Evolutionary conservation across 345 rosid genomes (phyloP), one percentile per base, ranked within the genome.

Genomic region (Limnanthes douglasii): DNA sequence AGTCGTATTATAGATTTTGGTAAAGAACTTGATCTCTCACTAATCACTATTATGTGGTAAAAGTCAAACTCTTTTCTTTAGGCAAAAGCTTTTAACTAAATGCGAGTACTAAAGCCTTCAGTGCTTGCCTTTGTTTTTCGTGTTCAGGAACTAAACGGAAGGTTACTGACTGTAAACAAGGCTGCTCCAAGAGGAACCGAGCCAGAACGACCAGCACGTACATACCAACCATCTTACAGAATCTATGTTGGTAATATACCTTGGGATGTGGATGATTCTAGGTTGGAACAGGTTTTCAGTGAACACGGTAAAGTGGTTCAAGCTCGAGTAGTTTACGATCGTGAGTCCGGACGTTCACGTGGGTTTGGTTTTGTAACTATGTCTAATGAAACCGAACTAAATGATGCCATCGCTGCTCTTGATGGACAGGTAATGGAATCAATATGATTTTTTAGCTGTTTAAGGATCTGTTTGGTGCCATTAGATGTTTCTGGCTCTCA

Each of bases 311-410:
- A 77, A 62, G 88, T 82, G 26, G 53, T 60, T 18, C 62, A 56
- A 41, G 78, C 94, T 21, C 64, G 68, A 24, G 84, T 82, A 7
- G 68, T 82, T 28, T 64, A 21, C 40, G 94, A 82, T 41, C 54
- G 88, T 54, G 81, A 73, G 16, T 61, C 66, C 21, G 84, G 88
- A 21, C 88, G 88, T 8, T 82, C 94, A 3, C 84, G 94, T 31
- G 88, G 94, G 22, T 77, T 82, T 33, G 94, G 94, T 23, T 81
- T 81, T 45, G 94, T 81, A 31, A 48, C 71, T 0, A 76, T 81
- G 94, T 49, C 81, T 3, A 36, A 52, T 7, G 88, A 76, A 59
- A 35, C 61, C 9, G 84, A 76, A 66, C 41, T 73, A 66, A 68
- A 73, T 34, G 80, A 64, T 5, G 94, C 94, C 52, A 70, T 81